phyloP scores from a whole-genome alignment of 345 rosid species.

The Populus simonii region DNA sequence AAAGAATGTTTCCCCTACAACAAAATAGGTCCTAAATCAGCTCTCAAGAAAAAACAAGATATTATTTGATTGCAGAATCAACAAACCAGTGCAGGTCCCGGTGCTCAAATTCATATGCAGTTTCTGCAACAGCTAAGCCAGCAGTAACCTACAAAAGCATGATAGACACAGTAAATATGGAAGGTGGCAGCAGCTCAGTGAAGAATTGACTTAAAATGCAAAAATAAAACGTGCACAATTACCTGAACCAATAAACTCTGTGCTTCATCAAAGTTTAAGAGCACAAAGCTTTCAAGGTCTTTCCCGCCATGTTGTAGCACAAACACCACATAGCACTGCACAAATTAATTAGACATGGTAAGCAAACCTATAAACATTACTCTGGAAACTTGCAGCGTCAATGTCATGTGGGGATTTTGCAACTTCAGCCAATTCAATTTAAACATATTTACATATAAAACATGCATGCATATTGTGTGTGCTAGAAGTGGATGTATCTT shows the following conservation, averaged over 20 bases:
- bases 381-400: not conserved
- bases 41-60: not conserved
- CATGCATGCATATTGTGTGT: not conserved
- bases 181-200: not conserved
- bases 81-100: slow-evolving; percentile 86
- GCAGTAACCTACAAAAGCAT: slow-evolving; percentile 62
- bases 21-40: slow-evolving; percentile 6
- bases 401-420: not conserved
- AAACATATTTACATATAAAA: not conserved
- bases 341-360: slow-evolving; percentile 19
- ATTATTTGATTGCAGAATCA: slow-evolving; percentile 1
- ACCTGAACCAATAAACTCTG: slow-evolving; percentile 83
- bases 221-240: not conserved
- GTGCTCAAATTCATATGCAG: slow-evolving; percentile 91
- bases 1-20: slow-evolving; percentile 85
- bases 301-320: slow-evolving; percentile 93
- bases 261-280: slow-evolving; percentile 75
- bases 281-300: slow-evolving; percentile 92
- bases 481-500: not conserved
- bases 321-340: slow-evolving; percentile 78
- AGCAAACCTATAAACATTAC: slow-evolving; percentile 4
- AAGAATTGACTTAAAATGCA: not conserved
- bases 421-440: not conserved
- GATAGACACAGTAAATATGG: not conserved
- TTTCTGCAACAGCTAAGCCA: slow-evolving; percentile 92